Evolutionary conservation across 2,329 filamentous ascomycete genomes (phyloP).

Genomic region (Rugonectria rugulosa): DNA sequence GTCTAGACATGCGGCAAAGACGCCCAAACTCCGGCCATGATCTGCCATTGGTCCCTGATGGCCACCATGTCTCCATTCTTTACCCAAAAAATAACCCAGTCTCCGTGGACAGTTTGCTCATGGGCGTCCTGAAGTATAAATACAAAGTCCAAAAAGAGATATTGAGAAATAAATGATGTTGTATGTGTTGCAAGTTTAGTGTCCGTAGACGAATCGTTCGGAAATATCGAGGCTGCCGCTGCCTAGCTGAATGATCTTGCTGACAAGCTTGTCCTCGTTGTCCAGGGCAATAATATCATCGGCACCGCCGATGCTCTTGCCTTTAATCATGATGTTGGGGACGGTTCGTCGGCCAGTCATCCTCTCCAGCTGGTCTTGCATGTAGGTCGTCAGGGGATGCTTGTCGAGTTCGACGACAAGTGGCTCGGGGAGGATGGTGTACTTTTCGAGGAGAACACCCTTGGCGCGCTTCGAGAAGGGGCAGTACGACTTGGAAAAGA

Average conservation of each 20-base stretch:
- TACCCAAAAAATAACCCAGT: no score
- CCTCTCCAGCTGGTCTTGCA: conserved; percentile 76
- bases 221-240: conserved; percentile 67
- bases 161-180: neutral
- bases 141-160: neutral
- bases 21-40: no score
- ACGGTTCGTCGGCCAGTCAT: conserved; percentile 86
- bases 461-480: conserved; percentile 88
- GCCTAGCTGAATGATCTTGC: conserved; percentile 76
- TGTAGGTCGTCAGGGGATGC: conserved; percentile 73
- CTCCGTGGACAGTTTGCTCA: no score
- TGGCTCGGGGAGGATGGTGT: conserved; percentile 81
- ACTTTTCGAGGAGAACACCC: conserved; percentile 81
- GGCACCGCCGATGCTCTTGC: conserved; percentile 86
- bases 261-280: conserved; percentile 68
- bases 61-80: no score
- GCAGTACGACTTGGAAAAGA: conserved; percentile 96
- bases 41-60: no score
- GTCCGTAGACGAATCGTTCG: conserved; percentile 50
- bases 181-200: neutral
- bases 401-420: conserved; percentile 90
- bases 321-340: conserved; percentile 89
- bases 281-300: conserved; percentile 84
- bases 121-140: no score
- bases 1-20: no score